A percentile compares a stretch with the other conserved stretches of the same genome.
phyloP scores from a whole-genome alignment of 768 basidiomycete genomes.

The Lentinula detonsa region DNA sequence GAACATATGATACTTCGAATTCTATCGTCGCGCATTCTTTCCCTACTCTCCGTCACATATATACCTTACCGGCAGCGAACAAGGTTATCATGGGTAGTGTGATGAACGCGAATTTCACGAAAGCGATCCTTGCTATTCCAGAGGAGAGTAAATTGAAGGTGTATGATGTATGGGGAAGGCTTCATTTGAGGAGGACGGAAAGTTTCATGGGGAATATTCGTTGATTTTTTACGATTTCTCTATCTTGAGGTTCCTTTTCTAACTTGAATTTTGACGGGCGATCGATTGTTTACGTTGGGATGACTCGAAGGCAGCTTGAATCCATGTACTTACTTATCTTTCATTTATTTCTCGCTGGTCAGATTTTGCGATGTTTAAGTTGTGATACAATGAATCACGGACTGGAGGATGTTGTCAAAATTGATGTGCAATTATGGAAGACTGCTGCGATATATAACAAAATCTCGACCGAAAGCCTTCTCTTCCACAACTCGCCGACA shows the following conservation, averaged over 20 bases:
- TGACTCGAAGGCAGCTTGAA: no score
- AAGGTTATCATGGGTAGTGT: conserved; percentile 57
- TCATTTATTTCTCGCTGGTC: neutral
- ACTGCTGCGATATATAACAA: no score
- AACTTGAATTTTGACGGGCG: no score
- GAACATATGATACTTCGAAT: conserved; percentile 19
- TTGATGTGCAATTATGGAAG: no score
- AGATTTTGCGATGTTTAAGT: neutral
- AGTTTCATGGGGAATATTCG: conserved; percentile 17
- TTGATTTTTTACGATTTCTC: neutral
- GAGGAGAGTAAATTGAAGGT: conserved; percentile 63
- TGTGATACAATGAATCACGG: no score
- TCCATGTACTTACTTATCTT: neutral
- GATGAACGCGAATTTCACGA: conserved; percentile 44
- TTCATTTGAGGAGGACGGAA: conserved; percentile 22
- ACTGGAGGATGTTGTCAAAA: no score
- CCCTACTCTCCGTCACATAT: conserved; percentile 53
- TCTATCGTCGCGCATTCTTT: conserved; percentile 48
- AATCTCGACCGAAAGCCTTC: no score
- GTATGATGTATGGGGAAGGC: conserved; percentile 51
- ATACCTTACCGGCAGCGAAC: conserved; percentile 26
- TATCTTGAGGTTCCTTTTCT: no score
- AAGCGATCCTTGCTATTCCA: conserved; percentile 52
- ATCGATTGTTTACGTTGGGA: no score
- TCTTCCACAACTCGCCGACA: no score